These are phyloP conservation scores for Vigna angularis DNA, from an alignment of 306 rosid species.

Conservation along the genomic window DNA sequence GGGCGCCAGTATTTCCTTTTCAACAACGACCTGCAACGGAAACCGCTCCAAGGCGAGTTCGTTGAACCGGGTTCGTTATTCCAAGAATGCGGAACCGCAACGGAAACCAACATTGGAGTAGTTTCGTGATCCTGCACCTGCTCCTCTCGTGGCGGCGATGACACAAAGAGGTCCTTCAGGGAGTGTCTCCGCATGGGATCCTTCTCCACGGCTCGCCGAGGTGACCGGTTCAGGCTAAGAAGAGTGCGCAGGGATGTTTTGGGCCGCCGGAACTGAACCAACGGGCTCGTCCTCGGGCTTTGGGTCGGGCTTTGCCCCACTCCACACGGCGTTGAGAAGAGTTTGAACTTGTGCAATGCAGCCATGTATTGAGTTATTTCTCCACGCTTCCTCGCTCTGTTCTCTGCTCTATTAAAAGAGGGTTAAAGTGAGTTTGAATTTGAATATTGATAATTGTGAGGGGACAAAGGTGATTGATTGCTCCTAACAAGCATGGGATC, in stretches of 20 bases:
- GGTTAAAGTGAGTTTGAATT: conserved; percentile 58
- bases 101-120: conserved; percentile 28
- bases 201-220: conserved; percentile 48
- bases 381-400: neutral
- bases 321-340: conserved; percentile 79
- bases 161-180: conserved; percentile 73
- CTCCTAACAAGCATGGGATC: conserved; percentile 54
- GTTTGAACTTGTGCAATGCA: conserved; percentile 79
- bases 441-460: conserved; percentile 52
- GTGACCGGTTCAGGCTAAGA: conserved; percentile 60
- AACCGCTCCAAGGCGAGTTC: conserved; percentile 69
- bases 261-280: conserved; percentile 76
- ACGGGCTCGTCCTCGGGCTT: conserved; percentile 83
- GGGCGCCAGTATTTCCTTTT: conserved; percentile 87
- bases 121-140: neutral
- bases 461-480: conserved; percentile 51
- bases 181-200: conserved; percentile 58
- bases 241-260: conserved; percentile 68
- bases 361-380: conserved; percentile 57
- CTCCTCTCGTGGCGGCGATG: conserved; percentile 64
- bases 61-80: conserved; percentile 53
- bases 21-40: conserved; percentile 70
- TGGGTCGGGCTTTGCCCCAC: conserved; percentile 73
- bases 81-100: conserved; percentile 36
- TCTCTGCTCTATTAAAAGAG: conserved; percentile 7